phyloP scores from a whole-genome alignment of 805 yeast species.

The Myxozyma nipponensis region DNA sequence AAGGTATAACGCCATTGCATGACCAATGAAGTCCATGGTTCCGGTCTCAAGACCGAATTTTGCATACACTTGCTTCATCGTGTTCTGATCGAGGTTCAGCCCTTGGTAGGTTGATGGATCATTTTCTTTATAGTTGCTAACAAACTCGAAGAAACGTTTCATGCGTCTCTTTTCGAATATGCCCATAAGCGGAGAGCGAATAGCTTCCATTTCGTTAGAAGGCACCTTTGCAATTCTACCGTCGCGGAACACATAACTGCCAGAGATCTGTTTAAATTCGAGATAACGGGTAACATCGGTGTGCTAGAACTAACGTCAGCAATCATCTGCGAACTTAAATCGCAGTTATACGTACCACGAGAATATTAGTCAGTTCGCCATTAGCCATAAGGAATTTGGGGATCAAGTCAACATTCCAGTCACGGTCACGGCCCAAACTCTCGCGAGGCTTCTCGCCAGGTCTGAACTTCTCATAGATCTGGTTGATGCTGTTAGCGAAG shows the following conservation, averaged over 20 bases:
- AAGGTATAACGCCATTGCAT: constrained; percentile 96
- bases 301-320: constrained; percentile 42
- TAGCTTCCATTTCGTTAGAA: constrained; percentile 84
- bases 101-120: constrained; percentile 79
- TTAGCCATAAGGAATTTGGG: constrained; percentile 97
- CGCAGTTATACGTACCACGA: constrained; percentile 43
- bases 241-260: constrained; percentile 85
- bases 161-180: constrained; percentile 92
- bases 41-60: constrained; percentile 89
- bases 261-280: constrained; percentile 95
- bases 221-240: constrained; percentile 95
- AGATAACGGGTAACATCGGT: constrained; percentile 94
- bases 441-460: constrained; percentile 64
- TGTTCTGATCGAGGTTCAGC: constrained; percentile 69
- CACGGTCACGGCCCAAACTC: constrained; percentile 84
- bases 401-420: constrained; percentile 96
- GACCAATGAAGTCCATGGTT: constrained; percentile 94
- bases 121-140: constrained; percentile 75
- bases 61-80: constrained; percentile 86
- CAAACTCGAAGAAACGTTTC: constrained; percentile 86
- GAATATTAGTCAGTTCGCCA: constrained; percentile 93
- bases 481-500: background rate
- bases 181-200: constrained; percentile 89
- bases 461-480: constrained; percentile 79
- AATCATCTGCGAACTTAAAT: background rate